A percentile compares a stretch with the other conserved stretches of the same genome.
These are phyloP conservation scores for Passalora sequoiae DNA, from an alignment of 2,329 filamentous ascomycete genomes.

Conservation along the genomic window DNA sequence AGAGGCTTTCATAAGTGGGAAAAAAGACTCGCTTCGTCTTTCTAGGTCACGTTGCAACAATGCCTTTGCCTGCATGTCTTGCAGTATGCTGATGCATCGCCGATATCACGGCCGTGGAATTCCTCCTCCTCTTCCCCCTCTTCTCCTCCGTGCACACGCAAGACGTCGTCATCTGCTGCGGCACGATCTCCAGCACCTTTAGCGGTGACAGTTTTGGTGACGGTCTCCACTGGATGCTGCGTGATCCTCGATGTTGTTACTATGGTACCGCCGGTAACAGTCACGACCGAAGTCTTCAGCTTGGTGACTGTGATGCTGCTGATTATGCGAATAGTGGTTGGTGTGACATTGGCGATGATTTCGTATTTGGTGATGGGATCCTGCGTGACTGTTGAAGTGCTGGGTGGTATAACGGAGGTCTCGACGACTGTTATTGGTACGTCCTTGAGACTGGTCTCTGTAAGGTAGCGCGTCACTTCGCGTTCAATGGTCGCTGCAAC, in stretches of 20 bases:
- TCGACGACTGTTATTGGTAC: no score
- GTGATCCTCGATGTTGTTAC: not conserved
- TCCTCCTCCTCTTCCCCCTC: not conserved
- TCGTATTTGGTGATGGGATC: not conserved
- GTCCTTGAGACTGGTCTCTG: no score
- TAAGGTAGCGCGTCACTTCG: no score
- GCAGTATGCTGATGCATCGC: constrained; percentile 1
- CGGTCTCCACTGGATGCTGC: no score
- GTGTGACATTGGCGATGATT: constrained; percentile 7
- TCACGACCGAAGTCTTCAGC: not conserved
- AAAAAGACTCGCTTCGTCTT: no score
- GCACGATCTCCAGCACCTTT: not conserved
- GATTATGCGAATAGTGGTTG: constrained; percentile 1
- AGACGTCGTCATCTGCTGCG: no score
- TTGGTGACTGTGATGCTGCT: not conserved
- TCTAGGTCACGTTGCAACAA: constrained; percentile 9
- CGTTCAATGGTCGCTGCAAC: no score
- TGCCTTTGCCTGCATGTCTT: constrained; percentile 9
- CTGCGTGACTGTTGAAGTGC: no score
- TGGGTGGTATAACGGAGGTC: no score
- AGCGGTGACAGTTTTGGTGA: constrained; percentile 1
- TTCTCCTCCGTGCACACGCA: not conserved
- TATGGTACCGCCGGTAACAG: not conserved
- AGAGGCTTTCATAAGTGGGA: no score
- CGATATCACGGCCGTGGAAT: not conserved